These are phyloP conservation scores for Lablab purpureus DNA, from an alignment of 306 rosid species.

Conservation along the genomic window DNA sequence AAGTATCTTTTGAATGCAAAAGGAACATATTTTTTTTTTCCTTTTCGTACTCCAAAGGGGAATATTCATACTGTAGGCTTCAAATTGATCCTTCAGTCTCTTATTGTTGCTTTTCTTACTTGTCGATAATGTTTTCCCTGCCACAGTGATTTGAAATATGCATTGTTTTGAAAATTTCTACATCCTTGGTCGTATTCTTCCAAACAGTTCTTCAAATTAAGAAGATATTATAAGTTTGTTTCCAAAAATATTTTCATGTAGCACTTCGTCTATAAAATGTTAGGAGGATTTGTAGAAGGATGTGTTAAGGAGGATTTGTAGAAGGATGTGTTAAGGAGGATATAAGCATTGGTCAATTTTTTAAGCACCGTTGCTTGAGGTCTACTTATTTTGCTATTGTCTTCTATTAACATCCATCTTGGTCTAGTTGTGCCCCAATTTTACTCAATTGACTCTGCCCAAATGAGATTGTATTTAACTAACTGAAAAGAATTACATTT, in stretches of 20 bases:
- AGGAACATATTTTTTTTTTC: background rate
- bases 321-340: background rate
- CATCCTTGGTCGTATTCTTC: background rate
- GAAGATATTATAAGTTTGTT: background rate
- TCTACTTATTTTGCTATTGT: conserved; percentile 7
- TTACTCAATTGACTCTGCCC: background rate
- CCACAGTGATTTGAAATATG: background rate
- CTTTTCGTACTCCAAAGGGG: background rate
- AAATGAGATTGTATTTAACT: background rate
- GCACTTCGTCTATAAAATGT: background rate
- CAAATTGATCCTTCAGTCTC: conserved; percentile 4
- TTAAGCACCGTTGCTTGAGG: background rate
- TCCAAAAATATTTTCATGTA: background rate
- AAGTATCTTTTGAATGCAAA: conserved; percentile 24
- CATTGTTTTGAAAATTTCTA: background rate
- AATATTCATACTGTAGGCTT: conserved; percentile 18
- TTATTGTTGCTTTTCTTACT: conserved; percentile 34
- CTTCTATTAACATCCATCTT: background rate
- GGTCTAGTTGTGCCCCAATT: background rate
- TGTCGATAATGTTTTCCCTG: conserved; percentile 18
- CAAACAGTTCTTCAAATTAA: background rate
- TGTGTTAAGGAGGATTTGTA: background rate
- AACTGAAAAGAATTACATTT: background rate
- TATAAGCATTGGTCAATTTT: background rate
- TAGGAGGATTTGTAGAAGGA: background rate